Base-by-base conservation (phyloP, 1,284 basidiomycete species). In the Fomitopsis pinicola region DNA sequence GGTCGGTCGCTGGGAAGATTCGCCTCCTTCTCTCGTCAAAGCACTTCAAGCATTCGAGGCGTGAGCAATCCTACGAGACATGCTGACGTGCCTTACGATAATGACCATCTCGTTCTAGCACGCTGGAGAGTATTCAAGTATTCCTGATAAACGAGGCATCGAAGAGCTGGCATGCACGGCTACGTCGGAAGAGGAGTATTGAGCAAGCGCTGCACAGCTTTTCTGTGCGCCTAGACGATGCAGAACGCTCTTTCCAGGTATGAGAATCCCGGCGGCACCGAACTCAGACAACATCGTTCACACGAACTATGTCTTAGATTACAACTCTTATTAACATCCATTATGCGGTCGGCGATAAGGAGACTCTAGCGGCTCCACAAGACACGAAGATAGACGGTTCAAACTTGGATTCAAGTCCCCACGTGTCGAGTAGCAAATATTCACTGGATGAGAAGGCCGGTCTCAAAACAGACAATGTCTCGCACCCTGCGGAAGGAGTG, bases 281-380 rank as follows among this genome's bases (percentile, higher is more conserved):
- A 30, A 9, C 33, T 5, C n/a, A 35, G 30, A 6, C 45, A 19
- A 26, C 44, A n/a, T 3, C 22, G 19, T 2, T 19, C 22, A 28
- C 22, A 30, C 19, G 5, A 33, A 30, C 28, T n/a, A 15, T 22
- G 28, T 17, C 53, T 10, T 46, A 83, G 82, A 73, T 82, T 12
- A 75, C 80, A 2, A 79, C 80, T 0, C 74, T 83, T 8, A 79
- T 83, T 54, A 78, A 82, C 58, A 77, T 83, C n/a, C 81, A 83
- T 63, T 75, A 79, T 60, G 72, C 77, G 14, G 68, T 82, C 28
- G 70, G 72, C 12, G 65, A 66, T 57, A 33, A 54, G 56, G 52
- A 58, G 45, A 35, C 44, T 12, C 52, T 57, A 15, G 19, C n/a
- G 30, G 26, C 1, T 44, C 5, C 22, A 22, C 22, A 2, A 7